Percentiles rank a stretch among this genome's conserved stretches.
Conservation (phyloP, 331 rosid genomes). For the Saraca asoca region DNA sequence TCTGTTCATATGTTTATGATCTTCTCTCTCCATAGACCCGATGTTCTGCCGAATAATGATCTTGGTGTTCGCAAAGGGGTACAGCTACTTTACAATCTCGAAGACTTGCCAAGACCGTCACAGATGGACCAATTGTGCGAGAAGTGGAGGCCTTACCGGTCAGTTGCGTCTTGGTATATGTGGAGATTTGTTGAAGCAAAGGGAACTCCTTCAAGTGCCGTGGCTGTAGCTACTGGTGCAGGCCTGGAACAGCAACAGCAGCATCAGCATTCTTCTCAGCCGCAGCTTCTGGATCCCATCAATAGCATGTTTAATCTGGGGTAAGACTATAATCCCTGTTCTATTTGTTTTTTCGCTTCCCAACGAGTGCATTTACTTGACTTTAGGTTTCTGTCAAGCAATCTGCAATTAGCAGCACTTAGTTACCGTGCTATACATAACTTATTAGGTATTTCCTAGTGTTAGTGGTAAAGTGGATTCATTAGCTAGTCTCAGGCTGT, state of each 20-base stretch:
- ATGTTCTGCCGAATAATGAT: slow-evolving; percentile 91
- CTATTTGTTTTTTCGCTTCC: slow-evolving; percentile 16
- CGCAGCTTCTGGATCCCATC: slow-evolving; percentile 88
- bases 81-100: slow-evolving; percentile 74
- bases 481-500: not conserved
- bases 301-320: slow-evolving; percentile 85
- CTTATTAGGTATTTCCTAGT: no score
- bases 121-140: slow-evolving; percentile 96
- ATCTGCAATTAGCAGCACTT: not conserved
- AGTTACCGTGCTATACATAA: not conserved
- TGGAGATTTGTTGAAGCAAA: slow-evolving; percentile 90
- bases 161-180: slow-evolving; percentile 95
- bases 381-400: slow-evolving; percentile 2
- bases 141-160: slow-evolving; percentile 94
- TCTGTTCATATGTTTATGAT: slow-evolving; percentile 99
- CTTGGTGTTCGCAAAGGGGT: slow-evolving; percentile 90
- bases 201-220: slow-evolving; percentile 87
- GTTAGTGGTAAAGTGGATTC: not conserved
- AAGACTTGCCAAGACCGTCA: slow-evolving; percentile 91
- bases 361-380: not conserved
- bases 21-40: slow-evolving; percentile 94
- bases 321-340: slow-evolving; percentile 43
- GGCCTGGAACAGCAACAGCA: slow-evolving; percentile 57
- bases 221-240: slow-evolving; percentile 76
- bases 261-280: slow-evolving; percentile 60